These are phyloP conservation scores for Erigeron canadensis DNA, from an alignment of 129 eudicot species.

Conservation along the genomic window DNA sequence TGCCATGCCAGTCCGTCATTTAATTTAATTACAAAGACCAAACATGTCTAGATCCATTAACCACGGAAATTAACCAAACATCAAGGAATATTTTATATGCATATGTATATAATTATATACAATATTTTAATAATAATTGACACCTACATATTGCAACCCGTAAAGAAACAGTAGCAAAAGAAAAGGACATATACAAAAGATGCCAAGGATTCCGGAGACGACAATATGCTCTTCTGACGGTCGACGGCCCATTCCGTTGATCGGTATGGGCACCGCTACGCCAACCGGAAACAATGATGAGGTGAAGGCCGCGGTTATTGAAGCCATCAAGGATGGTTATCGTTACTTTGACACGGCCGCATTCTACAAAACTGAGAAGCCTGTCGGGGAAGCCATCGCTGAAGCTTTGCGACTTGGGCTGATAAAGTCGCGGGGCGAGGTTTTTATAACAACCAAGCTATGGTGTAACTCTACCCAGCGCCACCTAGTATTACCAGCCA, in stretches of 20 bases:
- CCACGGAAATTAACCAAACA: no score
- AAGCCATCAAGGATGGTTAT: constrained; percentile 51
- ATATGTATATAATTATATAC: no score
- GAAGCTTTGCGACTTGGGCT: constrained; percentile 37
- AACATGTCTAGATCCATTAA: no score
- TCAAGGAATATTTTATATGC: no score
- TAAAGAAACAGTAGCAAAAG: constrained; percentile 4
- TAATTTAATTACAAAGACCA: no score
- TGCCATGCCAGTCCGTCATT: no score
- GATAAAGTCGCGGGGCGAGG: constrained; percentile 29
- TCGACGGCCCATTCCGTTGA: constrained; percentile 27
- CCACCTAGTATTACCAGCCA: constrained; percentile 51
- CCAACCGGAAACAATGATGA: not conserved
- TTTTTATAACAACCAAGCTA: constrained; percentile 46
- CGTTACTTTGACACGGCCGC: constrained; percentile 50
- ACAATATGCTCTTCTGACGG: constrained; percentile 27
- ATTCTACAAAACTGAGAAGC: constrained; percentile 30
- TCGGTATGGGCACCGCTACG: constrained; percentile 33
- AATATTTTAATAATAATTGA: not conserved
- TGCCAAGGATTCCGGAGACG: constrained; percentile 20
- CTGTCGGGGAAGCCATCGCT: constrained; percentile 33
- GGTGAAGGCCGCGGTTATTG: constrained; percentile 25
- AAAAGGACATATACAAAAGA: not conserved
- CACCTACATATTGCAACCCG: not conserved
- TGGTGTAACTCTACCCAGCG: constrained; percentile 38